Conservation (phyloP, 2,329 filamentous ascomycete genomes). For the Anthostomella pinea region DNA sequence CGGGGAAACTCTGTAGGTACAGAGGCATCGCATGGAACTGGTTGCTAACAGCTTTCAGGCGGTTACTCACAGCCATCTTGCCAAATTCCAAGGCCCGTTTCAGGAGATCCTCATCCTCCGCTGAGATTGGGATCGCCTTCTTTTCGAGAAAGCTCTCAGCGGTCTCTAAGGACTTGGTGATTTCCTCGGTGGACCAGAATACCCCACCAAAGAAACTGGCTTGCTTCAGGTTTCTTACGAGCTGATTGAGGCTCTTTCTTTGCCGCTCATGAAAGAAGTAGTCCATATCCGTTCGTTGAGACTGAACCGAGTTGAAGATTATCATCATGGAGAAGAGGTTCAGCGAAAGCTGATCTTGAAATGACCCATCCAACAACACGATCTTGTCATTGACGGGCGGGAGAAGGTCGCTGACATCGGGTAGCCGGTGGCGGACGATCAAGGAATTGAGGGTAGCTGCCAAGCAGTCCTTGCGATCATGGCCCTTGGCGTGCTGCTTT, state of each 20-base stretch:
- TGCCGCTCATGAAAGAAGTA: conserved; percentile 86
- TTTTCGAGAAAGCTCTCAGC: conserved; percentile 66
- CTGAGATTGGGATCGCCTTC: conserved; percentile 54
- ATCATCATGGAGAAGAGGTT: conserved; percentile 85
- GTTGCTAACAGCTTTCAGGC: conserved; percentile 65
- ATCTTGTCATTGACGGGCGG: conserved; percentile 71
- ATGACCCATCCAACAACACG: conserved; percentile 74
- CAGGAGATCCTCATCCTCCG: conserved; percentile 60
- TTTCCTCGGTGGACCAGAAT: conserved; percentile 64
- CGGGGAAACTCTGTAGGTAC: conserved; percentile 66
- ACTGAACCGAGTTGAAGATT: conserved; percentile 83
- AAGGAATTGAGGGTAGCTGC: conserved; percentile 70
- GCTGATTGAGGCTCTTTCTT: conserved; percentile 59
- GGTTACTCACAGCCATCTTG: conserved; percentile 55
- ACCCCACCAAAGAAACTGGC: conserved; percentile 83
- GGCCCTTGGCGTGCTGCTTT: conserved; percentile 47
- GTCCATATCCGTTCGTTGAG: conserved; percentile 76
- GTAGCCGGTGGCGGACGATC: conserved; percentile 74
- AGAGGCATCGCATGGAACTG: conserved; percentile 75
- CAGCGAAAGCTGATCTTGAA: conserved; percentile 77
- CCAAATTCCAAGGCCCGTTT: conserved; percentile 64
- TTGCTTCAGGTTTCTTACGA: conserved; percentile 78
- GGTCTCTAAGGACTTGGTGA: conserved; percentile 62
- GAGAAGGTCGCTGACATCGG: conserved; percentile 67
- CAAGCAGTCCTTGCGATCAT: conserved; percentile 61